These are phyloP conservation scores for Erythrobasidium hasegawianum DNA, from an alignment of 1,284 basidiomycete genomes.

Conservation along the genomic window DNA sequence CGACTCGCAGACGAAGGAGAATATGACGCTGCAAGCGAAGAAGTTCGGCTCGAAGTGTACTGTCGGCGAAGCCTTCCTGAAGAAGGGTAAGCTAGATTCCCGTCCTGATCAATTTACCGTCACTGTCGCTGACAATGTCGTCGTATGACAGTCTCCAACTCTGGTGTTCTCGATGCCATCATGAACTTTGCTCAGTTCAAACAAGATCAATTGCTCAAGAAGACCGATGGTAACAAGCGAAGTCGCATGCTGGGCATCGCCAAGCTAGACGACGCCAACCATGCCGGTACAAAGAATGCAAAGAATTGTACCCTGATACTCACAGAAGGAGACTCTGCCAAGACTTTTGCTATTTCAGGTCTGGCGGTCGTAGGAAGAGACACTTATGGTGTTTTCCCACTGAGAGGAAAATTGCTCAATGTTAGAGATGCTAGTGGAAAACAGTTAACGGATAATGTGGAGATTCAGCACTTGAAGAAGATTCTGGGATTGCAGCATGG, in stretches of 20 bases:
- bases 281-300: constrained; percentile 80
- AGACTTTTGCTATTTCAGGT: constrained; percentile 90
- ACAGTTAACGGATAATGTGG: constrained; percentile 95
- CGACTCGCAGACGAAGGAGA: constrained; percentile 99
- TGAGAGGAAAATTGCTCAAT: constrained; percentile 94
- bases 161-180: constrained; percentile 86
- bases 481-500: constrained; percentile 95
- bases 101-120: too few species aligned
- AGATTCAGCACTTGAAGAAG: constrained; percentile 96
- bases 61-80: constrained; percentile 88
- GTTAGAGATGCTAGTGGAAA: constrained; percentile 95
- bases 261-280: constrained; percentile 96
- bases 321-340: constrained; percentile 99
- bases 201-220: constrained; percentile 92
- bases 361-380: constrained; percentile 93
- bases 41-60: constrained; percentile 89
- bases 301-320: constrained; percentile 89
- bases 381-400: constrained; percentile 94
- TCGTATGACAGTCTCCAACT: constrained; percentile 68
- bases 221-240: constrained; percentile 91
- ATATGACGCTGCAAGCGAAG: constrained; percentile 76
- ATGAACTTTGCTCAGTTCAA: constrained; percentile 95
- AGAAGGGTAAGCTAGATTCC: constrained; percentile 80
- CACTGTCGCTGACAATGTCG: neutral
- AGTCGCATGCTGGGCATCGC: constrained; percentile 79